Evolutionary conservation across 2,329 filamentous ascomycete species (phyloP), one percentile per base, ranked within the genome.

Genomic region (Pseudopyricularia cyperi): DNA sequence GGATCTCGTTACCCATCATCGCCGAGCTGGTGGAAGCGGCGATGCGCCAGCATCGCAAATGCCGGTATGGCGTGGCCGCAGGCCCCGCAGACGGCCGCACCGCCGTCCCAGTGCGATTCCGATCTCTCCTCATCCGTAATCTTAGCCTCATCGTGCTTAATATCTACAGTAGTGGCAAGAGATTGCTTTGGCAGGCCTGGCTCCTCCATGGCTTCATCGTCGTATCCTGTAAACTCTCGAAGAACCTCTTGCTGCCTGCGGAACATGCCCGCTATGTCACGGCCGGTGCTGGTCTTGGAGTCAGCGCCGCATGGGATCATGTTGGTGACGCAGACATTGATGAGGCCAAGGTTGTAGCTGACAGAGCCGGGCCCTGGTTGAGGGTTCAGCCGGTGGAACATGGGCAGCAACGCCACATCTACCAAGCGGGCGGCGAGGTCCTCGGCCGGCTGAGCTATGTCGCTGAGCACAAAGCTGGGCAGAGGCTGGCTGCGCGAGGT

Each of bases 281-380:
- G 75, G 1, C 87, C 87, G n/a, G 69, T 71, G 30, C 75, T 77
- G 9, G 70, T 67, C 53, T 73, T 50, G 37, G 66, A 65, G 35
- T 76, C 72, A 14, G 70, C 70, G 4, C 77, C 79, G 15, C 70
- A 72, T 39, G 76, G 71, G 1, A 75, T 75, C 83, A 97, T 91
- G 62, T 95, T 95, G 14, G 87, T 85, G 7, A 87, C 89, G 46
- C 88, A 90, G 22, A 97, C 71, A 57, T 96, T 97, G 54, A 97
- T 72, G 50, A 97, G 70, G 57, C 85, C 87, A 17, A 96, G 66
- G 57, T 91, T 87, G 85, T 87, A 95, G 8, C 73, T 71, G 7
- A 73, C 69, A 55, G 75, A 78, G 55, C 85, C 81, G 0, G 81
- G 75, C 57, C 34, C 24, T 7, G 24, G 12, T 4, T 32, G 22